Conservation (phyloP, 106 monocot species). For the Vanilla planifolia region DNA sequence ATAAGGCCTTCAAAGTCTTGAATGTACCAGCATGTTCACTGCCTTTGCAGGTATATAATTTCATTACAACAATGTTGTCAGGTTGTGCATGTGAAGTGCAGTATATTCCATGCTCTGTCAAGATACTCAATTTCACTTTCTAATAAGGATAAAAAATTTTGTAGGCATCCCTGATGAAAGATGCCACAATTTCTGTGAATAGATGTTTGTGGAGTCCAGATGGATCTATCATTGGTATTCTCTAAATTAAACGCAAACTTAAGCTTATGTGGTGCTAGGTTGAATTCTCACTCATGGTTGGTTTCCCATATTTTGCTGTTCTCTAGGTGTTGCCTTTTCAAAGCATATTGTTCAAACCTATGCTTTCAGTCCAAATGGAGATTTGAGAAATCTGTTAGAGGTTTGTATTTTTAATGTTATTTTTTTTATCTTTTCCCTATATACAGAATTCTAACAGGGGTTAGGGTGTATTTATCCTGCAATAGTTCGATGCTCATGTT, state of each 20-base stretch:
- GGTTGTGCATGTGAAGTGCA: background rate
- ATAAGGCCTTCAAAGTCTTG: constrained; percentile 82
- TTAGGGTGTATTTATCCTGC: background rate
- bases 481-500: constrained; percentile 88
- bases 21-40: constrained; percentile 61
- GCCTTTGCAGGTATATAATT: constrained; percentile 62
- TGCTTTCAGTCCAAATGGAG: constrained; percentile 73
- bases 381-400: constrained; percentile 75
- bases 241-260: background rate
- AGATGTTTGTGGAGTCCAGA: constrained; percentile 98
- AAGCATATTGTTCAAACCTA: constrained; percentile 93
- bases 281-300: background rate
- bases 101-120: too few species aligned
- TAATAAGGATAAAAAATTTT: too few species aligned
- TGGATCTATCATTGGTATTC: constrained; percentile 75
- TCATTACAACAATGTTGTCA: background rate
- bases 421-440: background rate
- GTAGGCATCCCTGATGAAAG: constrained; percentile 86
- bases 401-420: constrained; percentile 19
- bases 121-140: too few species aligned
- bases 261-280: background rate
- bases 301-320: background rate
- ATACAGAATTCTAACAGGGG: background rate
- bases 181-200: constrained; percentile 84
- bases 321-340: constrained; percentile 93